These are phyloP conservation scores for Martiniozyma asiatica DNA, from an alignment of 1,139 yeast species.

Conservation along the genomic window DNA sequence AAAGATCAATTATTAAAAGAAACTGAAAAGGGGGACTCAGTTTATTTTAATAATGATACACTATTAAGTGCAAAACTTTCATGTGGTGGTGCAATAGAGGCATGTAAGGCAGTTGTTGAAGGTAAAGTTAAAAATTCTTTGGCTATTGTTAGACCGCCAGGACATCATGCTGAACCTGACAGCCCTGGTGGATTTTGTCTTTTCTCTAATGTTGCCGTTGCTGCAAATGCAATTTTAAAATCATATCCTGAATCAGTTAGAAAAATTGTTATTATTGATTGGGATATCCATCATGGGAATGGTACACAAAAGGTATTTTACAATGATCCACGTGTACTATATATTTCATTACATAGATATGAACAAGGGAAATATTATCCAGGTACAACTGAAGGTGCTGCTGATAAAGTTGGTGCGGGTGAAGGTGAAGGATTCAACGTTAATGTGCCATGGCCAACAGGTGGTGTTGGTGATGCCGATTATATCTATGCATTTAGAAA, in stretches of 20 bases:
- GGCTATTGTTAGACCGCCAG: conserved; percentile 97
- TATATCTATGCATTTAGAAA: conserved; percentile 85
- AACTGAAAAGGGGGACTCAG: conserved; percentile 89
- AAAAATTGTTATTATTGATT: conserved; percentile 73
- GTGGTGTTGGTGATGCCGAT: conserved; percentile 93
- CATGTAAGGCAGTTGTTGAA: conserved; percentile 90
- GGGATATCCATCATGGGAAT: conserved; percentile 98
- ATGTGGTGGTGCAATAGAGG: conserved; percentile 96
- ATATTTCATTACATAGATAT: conserved; percentile 83
- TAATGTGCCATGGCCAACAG: conserved; percentile 90
- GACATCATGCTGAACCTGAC: conserved; percentile 98
- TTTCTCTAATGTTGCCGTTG: conserved; percentile 94
- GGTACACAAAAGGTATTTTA: conserved; percentile 93
- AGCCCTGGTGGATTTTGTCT: conserved; percentile 95
- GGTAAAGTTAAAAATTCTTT: conserved; percentile 83
- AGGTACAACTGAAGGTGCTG: conserved; percentile 74
- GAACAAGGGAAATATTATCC: conserved; percentile 92
- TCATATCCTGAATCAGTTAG: conserved; percentile 83
- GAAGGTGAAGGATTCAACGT: conserved; percentile 77
- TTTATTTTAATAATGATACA: conserved; percentile 89
- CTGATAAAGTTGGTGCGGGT: conserved; percentile 73
- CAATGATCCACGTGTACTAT: conserved; percentile 81
- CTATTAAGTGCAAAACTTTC: conserved; percentile 77
- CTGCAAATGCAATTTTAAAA: conserved; percentile 75
- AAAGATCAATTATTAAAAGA: conserved; percentile 69